phyloP scores from a whole-genome alignment of 495 filamentous ascomycete species.

The Parathielavia appendiculata region DNA sequence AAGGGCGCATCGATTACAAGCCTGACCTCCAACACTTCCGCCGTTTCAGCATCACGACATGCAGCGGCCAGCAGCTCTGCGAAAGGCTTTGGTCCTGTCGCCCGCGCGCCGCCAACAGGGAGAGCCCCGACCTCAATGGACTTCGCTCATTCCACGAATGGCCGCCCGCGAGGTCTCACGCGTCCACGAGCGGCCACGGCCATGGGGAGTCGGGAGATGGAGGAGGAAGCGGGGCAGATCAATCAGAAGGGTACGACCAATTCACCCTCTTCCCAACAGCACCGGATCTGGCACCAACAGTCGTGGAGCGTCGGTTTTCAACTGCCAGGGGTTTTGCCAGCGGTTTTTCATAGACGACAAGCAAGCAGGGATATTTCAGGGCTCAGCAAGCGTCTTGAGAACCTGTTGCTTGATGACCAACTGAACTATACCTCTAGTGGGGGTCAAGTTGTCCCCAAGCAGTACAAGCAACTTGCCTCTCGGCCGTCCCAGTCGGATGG shows the following conservation, averaged over 20 bases:
- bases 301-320: conserved; percentile 27
- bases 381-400: conserved; percentile 20
- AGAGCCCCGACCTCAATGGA: conserved; percentile 46
- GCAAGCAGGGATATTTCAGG: conserved; percentile 27
- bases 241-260: conserved; percentile 61
- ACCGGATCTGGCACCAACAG: conserved; percentile 25
- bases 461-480: conserved; percentile 9
- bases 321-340: conserved; percentile 24
- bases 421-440: conserved; percentile 11
- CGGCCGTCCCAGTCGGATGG: conserved; percentile 17
- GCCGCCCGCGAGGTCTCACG: conserved; percentile 35
- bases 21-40: background rate
- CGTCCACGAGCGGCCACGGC: conserved; percentile 55
- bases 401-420: conserved; percentile 31
- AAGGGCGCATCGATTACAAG: conserved; percentile 25
- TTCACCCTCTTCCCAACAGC: conserved; percentile 19
- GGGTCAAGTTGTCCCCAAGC: conserved; percentile 40
- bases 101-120: conserved; percentile 44
- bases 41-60: conserved; percentile 24
- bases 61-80: conserved; percentile 43
- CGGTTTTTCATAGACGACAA: conserved; percentile 14
- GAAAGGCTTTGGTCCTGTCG: conserved; percentile 51
- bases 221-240: conserved; percentile 35
- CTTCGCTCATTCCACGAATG: conserved; percentile 39
- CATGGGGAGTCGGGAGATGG: conserved; percentile 49